Base-by-base conservation (phyloP, 2,329 filamentous ascomycete species). In the Falciphora oryzae region DNA sequence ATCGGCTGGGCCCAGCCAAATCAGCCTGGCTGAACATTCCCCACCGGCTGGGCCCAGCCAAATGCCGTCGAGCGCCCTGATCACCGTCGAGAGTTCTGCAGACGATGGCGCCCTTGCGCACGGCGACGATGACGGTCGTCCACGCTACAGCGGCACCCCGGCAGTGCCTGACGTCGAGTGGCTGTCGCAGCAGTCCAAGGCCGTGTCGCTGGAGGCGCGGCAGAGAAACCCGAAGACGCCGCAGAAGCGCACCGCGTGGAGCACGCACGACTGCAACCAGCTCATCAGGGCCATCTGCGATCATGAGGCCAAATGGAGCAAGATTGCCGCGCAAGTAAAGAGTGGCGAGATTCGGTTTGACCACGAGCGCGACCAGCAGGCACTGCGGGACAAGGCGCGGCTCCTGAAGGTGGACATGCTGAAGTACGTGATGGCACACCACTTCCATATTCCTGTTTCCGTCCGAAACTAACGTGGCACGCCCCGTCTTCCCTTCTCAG, bases 341-440 rank as follows among this genome's bases (percentile, higher is more conserved):
- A 57, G 69, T 6, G 72, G 76, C 32, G 69, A 69, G 0, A 38
- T 75, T 25, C 65, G 65, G 2, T 84, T 84, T 64, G 75, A 81
- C 58, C 68, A 73, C 22, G 70, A 71, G 2, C 81, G 83, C 62
- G 79, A 81, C 68, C 83, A 85, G 73, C 83, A 85, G 71, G 80
- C 82, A 5, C 78, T 83, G 65, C 82, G 84, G 8, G 84, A 86
- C 76, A 83, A 82, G 73, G 84, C 84, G n/a, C 80, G 84, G 62
- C 80, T 84, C 65, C 68, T 85, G 64, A 86, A 86, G 74, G 80
- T 83, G 50, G 78, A 81, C 38, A 77, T 81, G 59, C 74, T 86
- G 22, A 77, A 77, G 76, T 77, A 68, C 65, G 76, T 72, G 11
- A 10, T 57, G 44, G 27, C 28, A 2, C 22, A 10, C 35, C 27